These are phyloP conservation scores for Colletotrichum salicis DNA, from an alignment of 2,329 filamentous ascomycete species.

Conservation along the genomic window DNA sequence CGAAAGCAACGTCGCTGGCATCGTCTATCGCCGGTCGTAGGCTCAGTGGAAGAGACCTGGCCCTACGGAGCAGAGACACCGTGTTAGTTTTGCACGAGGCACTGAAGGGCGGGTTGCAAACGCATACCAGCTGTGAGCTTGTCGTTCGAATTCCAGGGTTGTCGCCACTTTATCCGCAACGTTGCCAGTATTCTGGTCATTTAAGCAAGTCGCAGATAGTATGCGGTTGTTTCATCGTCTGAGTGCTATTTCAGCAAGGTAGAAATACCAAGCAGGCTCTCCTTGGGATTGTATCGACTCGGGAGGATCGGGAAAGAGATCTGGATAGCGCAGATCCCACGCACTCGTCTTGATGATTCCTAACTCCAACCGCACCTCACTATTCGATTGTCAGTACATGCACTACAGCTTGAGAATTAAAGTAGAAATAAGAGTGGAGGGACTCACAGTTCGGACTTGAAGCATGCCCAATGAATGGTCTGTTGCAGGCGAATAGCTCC, in stretches of 20 bases:
- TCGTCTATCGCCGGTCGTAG: not conserved
- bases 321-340: constrained; percentile 37
- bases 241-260: constrained; percentile 39
- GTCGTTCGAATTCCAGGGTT: constrained; percentile 21
- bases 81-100: not conserved
- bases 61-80: not conserved
- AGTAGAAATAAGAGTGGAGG: no score
- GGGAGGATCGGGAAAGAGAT: constrained; percentile 39
- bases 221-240: constrained; percentile 18
- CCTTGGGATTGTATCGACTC: constrained; percentile 25
- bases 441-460: constrained; percentile 41
- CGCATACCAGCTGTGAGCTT: constrained; percentile 32
- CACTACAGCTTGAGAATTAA: no score
- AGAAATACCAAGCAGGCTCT: constrained; percentile 38
- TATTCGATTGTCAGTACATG: not conserved
- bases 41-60: not conserved
- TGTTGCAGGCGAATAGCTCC: constrained; percentile 27
- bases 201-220: constrained; percentile 21
- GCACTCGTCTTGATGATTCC: constrained; percentile 37
- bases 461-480: constrained; percentile 41
- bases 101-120: not conserved
- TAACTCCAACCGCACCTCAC: constrained; percentile 39
- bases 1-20: not conserved
- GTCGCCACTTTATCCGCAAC: not conserved
- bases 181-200: constrained; percentile 4